Conservation (phyloP, 257 asterid genomes). For the Capsicum baccatum region DNA sequence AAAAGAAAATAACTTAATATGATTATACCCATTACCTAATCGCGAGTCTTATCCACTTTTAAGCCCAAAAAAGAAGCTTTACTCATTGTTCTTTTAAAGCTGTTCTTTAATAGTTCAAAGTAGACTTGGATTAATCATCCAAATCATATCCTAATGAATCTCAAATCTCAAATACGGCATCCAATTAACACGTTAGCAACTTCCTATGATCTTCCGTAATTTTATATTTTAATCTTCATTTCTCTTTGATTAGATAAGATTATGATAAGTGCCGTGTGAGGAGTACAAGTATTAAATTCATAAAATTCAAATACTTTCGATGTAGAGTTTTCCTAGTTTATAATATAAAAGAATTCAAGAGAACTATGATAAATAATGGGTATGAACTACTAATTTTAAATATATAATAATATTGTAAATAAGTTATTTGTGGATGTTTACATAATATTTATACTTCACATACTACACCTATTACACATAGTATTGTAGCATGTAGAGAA, state of each 20-base stretch:
- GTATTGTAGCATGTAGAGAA: no score
- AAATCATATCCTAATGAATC: not conserved
- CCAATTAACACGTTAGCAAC: not conserved
- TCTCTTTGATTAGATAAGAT: no score
- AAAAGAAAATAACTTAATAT: no score
- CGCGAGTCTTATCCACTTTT: not conserved
- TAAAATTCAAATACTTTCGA: not conserved
- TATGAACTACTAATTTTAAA: not conserved
- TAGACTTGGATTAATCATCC: not conserved
- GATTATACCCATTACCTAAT: not conserved
- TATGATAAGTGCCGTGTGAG: not conserved
- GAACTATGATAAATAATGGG: not conserved
- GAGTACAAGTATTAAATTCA: not conserved
- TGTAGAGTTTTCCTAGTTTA: not conserved
- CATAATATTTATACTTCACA: no score
- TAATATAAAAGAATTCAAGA: not conserved
- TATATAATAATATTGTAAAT: no score
- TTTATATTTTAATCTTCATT: no score
- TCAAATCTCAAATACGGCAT: not conserved
- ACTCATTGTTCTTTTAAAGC: not conserved
- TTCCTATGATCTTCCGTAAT: no score
- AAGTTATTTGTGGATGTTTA: no score
- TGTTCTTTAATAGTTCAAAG: not conserved
- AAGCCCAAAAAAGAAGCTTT: not conserved
- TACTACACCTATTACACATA: no score